Evolutionary conservation across 192 early-diverging fungal species (phyloP).

Genomic region (Umbelopsis sp.): DNA sequence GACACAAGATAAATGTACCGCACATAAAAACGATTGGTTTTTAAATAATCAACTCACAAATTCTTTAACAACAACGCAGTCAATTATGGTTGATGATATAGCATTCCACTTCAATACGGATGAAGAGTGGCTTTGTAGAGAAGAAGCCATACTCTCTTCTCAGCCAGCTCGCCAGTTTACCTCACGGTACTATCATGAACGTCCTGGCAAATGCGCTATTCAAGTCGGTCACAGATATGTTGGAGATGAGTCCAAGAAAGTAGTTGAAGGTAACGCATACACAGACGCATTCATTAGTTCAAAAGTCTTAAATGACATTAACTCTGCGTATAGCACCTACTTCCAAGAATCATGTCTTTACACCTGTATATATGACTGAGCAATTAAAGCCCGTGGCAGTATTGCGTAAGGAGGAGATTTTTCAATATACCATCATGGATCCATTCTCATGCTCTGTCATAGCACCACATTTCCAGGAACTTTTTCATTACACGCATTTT

Average conservation of each 20-base stretch:
- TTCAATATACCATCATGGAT: not conserved
- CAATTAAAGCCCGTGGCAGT: not conserved
- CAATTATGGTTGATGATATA: not conserved
- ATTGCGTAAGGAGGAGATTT: not conserved
- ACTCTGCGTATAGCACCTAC: too few relatives aligned
- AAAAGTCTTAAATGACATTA: too few relatives aligned
- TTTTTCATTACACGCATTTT: constrained; percentile 8
- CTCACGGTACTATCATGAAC: not conserved
- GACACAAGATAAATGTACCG: too few relatives aligned
- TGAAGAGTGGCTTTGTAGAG: not conserved
- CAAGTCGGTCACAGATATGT: too few relatives aligned
- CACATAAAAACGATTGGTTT: too few relatives aligned
- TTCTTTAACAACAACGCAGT: too few relatives aligned
- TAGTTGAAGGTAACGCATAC: too few relatives aligned
- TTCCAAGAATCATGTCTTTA: too few relatives aligned
- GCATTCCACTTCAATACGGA: not conserved
- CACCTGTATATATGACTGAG: not conserved
- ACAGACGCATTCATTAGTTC: too few relatives aligned
- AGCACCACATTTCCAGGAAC: not conserved
- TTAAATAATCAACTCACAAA: too few relatives aligned
- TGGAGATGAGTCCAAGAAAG: too few relatives aligned
- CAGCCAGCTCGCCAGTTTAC: not conserved
- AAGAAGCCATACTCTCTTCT: not conserved
- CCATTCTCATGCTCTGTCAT: not conserved
- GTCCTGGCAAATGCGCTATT: too few relatives aligned